phyloP scores from a whole-genome alignment of 202 grass and related monocot species.

The Schoenoplectus tabernaemontani region DNA sequence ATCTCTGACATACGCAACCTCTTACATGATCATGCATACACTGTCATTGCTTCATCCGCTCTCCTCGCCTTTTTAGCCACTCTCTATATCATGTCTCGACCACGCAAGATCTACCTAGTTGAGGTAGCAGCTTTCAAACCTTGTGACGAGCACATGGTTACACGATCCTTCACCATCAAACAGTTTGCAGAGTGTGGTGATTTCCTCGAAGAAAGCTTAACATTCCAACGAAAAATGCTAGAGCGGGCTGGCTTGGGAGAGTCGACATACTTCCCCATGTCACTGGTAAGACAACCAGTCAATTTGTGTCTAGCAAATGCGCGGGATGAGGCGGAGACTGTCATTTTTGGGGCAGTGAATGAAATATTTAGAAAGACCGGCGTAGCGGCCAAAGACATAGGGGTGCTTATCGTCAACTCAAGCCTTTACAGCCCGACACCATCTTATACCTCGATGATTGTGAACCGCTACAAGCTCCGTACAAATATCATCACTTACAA shows the following conservation, averaged over 20 bases:
- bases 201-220: conserved; percentile 43
- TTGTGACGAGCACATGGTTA: conserved; percentile 27
- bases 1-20: not conserved
- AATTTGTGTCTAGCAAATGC: conserved; percentile 51
- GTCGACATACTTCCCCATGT: conserved; percentile 61
- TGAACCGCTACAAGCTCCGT: conserved; percentile 41
- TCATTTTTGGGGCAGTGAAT: conserved; percentile 61
- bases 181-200: conserved; percentile 42
- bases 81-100: conserved; percentile 38
- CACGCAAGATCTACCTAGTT: conserved; percentile 52
- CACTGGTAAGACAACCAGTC: conserved; percentile 38
- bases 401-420: conserved; percentile 70
- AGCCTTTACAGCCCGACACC: conserved; percentile 74
- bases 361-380: conserved; percentile 35
- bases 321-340: conserved; percentile 58
- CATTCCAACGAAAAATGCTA: conserved; percentile 77
- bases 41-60: conserved; percentile 5
- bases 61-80: not conserved
- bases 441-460: conserved; percentile 59
- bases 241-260: conserved; percentile 76
- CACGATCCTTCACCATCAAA: conserved; percentile 44
- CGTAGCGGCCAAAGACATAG: conserved; percentile 29
- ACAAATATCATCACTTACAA: conserved; percentile 51
- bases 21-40: not conserved
- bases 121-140: conserved; percentile 43